Conservation (phyloP, 2,329 filamentous ascomycete species). For the Calonectria fujianensis region DNA sequence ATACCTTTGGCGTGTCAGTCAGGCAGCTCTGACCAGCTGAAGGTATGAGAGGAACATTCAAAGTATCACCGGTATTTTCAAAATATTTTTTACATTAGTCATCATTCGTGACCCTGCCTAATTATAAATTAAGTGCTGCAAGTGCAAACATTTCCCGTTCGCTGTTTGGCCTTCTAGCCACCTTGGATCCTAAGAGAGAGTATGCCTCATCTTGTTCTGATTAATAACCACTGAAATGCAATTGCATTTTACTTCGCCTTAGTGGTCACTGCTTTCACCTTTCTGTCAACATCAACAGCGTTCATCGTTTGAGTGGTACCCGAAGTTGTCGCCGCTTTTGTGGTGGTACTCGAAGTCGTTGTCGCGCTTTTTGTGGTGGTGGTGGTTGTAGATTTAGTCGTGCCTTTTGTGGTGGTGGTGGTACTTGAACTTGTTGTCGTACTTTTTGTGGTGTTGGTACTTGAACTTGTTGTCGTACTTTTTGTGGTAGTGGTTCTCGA, state of each 20-base stretch:
- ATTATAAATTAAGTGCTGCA: not conserved
- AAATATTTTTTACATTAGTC: not conserved
- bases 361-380: no score
- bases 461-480: not conserved
- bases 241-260: not conserved
- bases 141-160: not conserved
- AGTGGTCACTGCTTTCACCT: not conserved
- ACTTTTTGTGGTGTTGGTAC: not conserved
- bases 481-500: no score
- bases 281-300: not conserved
- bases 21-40: not conserved
- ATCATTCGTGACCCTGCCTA: not conserved
- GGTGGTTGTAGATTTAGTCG: not conserved
- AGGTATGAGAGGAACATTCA: not conserved
- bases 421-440: no score
- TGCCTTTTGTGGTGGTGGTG: no score
- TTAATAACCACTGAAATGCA: not conserved
- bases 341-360: no score
- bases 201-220: not conserved
- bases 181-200: not conserved
- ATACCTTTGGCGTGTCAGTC: no score
- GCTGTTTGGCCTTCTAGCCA: not conserved
- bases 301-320: not conserved
- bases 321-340: not conserved
- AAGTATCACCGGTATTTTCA: not conserved